Conservation (phyloP, 176 grass and related monocot species). For the Poa pratensis region DNA sequence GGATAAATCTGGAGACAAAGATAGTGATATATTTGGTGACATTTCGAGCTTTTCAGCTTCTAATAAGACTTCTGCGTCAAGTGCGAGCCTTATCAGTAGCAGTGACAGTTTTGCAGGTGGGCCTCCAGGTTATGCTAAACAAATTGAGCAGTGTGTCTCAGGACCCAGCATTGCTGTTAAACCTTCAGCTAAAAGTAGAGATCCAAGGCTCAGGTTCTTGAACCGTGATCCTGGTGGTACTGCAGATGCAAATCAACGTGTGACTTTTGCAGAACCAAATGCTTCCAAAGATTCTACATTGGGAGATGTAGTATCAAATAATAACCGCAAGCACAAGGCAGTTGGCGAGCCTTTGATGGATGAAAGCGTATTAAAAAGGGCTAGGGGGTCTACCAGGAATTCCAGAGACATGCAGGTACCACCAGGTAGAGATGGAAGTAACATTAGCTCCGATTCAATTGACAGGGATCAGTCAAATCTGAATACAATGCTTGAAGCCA, state of each 20-base stretch:
- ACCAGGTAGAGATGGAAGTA: slow-evolving; percentile 53
- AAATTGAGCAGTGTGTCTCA: slow-evolving; percentile 38
- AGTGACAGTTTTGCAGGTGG: slow-evolving; percentile 36
- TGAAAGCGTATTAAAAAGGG: slow-evolving; percentile 63
- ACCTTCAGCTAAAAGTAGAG: slow-evolving; percentile 65
- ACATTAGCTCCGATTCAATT: slow-evolving; percentile 32
- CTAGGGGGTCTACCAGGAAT: slow-evolving; percentile 44
- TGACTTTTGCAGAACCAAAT: slow-evolving; percentile 43
- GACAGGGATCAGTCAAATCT: slow-evolving; percentile 45
- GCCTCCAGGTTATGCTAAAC: slow-evolving; percentile 52
- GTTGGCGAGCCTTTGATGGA: slow-evolving; percentile 48
- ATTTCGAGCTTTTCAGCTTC: slow-evolving; percentile 66
- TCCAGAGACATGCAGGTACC: slow-evolving; percentile 44
- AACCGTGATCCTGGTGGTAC: slow-evolving; percentile 55
- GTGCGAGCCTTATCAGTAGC: slow-evolving; percentile 29
- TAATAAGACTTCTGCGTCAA: slow-evolving; percentile 35
- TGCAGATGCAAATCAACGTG: slow-evolving; percentile 39
- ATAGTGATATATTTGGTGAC: slow-evolving; percentile 57
- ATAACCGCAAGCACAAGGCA: slow-evolving; percentile 65
- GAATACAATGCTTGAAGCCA: slow-evolving; percentile 40
- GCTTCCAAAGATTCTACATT: slow-evolving; percentile 40
- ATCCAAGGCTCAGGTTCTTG: slow-evolving; percentile 84
- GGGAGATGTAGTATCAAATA: slow-evolving; percentile 29
- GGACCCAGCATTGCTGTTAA: slow-evolving; percentile 53
- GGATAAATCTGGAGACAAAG: slow-evolving; percentile 61